Base-by-base conservation (phyloP, 2,329 filamentous ascomycete species). In the Microdochium trichocladiopsis region DNA sequence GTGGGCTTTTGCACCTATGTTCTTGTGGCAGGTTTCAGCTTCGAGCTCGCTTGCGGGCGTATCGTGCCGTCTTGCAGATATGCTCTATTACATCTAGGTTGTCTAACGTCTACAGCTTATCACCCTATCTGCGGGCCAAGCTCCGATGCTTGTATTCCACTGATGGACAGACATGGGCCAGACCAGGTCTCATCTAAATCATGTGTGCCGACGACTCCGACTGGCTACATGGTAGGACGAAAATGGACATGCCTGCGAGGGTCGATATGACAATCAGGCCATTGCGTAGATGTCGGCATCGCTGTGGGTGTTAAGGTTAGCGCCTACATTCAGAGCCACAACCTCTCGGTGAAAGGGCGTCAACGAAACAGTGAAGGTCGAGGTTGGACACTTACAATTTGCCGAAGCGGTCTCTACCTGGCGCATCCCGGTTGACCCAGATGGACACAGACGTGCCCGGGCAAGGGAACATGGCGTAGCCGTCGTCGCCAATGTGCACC, bases 381-480 rank as follows among this genome's bases (percentile, higher is more conserved):
- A 8, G 18, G 33, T 37, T n/a, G n/a, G n/a, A n/a, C 33, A 55
- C 58, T 58, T 36, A 60, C 58, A 60, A 60, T 41, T 53, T 54
- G 41, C 55, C 55, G 49, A 60, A 61, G 50, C 53, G 52, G 6
- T 56, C 56, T 25, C 59, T 51, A 3, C 54, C 56, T 14, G 55
- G 51, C 4, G 57, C 57, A 31, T 60, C 57, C 5, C 54, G 50
- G 50, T 57, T 58, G 2, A 57, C 59, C 25, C 54, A 60, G 45
- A 61, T 53, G 33, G 54, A 56, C 22, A 58, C 55, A 25, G 56
- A 58, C 12, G 52, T 55, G 22, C 54, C 54, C 25, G 51, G 50
- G 50, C 81, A 82, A 1, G 71, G 71, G 58, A 88, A 88, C 25
- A 73, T 57, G 0, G 79, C 85, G 55, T 76, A 84, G 0, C 85